Percentiles rank a stretch among this genome's conserved stretches.
phyloP scores from a whole-genome alignment of 75 land plant genomes.

The Ceratopteris richardii region DNA sequence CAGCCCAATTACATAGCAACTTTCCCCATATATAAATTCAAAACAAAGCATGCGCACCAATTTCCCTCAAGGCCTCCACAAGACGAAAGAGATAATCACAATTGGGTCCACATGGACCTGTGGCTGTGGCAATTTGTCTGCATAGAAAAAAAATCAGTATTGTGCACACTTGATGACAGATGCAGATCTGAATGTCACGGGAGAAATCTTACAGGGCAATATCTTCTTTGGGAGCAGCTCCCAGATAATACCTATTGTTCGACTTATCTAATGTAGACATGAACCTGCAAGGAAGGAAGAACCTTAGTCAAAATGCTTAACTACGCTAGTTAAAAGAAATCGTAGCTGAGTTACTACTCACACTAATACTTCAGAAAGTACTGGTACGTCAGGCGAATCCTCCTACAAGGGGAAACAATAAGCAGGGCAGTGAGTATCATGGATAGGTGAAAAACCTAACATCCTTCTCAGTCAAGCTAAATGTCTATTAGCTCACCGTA shows the following conservation, averaged over 20 bases:
- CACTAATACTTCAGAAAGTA: slow-evolving; percentile 54
- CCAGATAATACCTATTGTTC: slow-evolving; percentile 84
- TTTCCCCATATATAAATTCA: background rate
- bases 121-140: slow-evolving; percentile 91
- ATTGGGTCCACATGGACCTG: slow-evolving; percentile 91
- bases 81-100: slow-evolving; percentile 79
- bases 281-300: slow-evolving; percentile 37
- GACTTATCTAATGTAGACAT: slow-evolving; percentile 57
- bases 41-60: slow-evolving; percentile 41
- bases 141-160: too few relatives aligned
- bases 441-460: too few relatives aligned
- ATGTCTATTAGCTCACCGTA: too few relatives aligned
- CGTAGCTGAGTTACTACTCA: too few relatives aligned
- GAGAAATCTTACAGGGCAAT: slow-evolving; percentile 96
- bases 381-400: slow-evolving; percentile 27
- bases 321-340: too few relatives aligned
- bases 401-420: slow-evolving; percentile 29
- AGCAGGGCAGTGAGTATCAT: background rate
- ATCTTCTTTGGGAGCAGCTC: slow-evolving; percentile 82
- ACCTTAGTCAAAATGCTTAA: too few relatives aligned
- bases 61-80: slow-evolving; percentile 80
- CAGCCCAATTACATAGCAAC: background rate
- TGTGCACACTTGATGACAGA: too few relatives aligned
- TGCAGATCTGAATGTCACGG: too few relatives aligned
- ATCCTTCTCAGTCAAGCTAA: too few relatives aligned